Base-by-base conservation (phyloP, 1,139 yeast species). In the Trichomonascaceae sp. region DNA sequence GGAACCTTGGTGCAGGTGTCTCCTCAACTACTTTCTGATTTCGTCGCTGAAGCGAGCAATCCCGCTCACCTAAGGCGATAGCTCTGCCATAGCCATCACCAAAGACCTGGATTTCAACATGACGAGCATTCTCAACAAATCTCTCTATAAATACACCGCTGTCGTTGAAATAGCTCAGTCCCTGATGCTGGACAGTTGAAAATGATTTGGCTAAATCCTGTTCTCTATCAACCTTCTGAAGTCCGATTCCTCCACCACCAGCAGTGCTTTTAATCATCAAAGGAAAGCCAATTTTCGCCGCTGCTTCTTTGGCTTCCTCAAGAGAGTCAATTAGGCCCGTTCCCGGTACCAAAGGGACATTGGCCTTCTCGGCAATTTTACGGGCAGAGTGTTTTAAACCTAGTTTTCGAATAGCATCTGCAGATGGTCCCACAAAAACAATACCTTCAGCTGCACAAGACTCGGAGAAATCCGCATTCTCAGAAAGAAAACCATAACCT, bases 191-290 rank as follows among this genome's bases (percentile, higher is more conserved):
- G 47, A 93, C 98, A 5, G 96, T 85, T 63, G 82, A 86, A 71
- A 89, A 91, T 15, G 91, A 95, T 60, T 86, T 75, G 71, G 82
- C 87, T 58, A 91, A 83, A 57, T 91, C 96, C 15, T 72, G 82
- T 62, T 82, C 88, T 46, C 83, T 79, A 65, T 90, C 96, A 57
- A 91, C 97, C 68, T 90, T 86, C 69, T 90, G 97, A 63, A 93
- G 76, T 60, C 99, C 99, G 66, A 91, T 93, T 72, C 99, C 99
- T 70, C 99, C 99, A 65, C 99, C 99, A 69, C 99, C 99, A 39
- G 98, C 98, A 58, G 98, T 91, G 19, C 96, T 87, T 72, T 93
- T 93, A 53, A 93, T 87, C 98, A 93, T 93, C 47, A 93, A 81
- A 24, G 99, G 98, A 66, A 88, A 93, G 58, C 83, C 89, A 54